Percentiles rank a stretch among this genome's conserved stretches.
phyloP scores from a whole-genome alignment of 768 basidiomycete species.

The Tulasnella sp. region DNA sequence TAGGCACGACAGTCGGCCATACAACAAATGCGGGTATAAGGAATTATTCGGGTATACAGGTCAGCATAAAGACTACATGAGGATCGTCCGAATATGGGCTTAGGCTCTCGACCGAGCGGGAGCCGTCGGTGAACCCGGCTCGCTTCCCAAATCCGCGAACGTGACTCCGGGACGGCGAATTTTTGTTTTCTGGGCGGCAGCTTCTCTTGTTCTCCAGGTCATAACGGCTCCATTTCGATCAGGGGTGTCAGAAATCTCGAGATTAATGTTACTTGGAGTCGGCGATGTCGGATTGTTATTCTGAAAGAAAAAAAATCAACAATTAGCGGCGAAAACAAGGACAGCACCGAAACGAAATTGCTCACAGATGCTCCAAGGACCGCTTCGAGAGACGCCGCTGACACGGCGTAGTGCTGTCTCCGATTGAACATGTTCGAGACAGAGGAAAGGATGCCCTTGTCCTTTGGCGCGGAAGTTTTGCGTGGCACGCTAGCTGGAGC shows the following conservation, averaged over 20 bases:
- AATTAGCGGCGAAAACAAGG: not conserved
- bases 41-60: not conserved
- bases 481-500: not conserved
- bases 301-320: not conserved
- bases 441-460: conserved; percentile 21
- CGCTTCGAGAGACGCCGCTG: conserved; percentile 22
- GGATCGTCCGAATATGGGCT: not conserved
- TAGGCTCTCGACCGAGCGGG: conserved; percentile 1
- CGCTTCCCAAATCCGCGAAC: conserved; percentile 16
- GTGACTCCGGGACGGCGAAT: conserved; percentile 18
- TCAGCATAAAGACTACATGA: conserved; percentile 1
- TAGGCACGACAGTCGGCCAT: not conserved
- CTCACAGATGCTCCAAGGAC: conserved; percentile 23
- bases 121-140: conserved; percentile 20
- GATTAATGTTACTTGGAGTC: conserved; percentile 1
- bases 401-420: conserved; percentile 11
- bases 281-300: conserved; percentile 13
- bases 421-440: not conserved
- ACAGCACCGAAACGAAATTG: not conserved
- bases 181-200: not conserved
- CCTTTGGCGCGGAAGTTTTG: not conserved
- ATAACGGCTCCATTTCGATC: conserved; percentile 10
- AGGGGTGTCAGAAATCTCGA: not conserved
- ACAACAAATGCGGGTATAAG: not conserved
- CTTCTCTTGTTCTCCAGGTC: conserved; percentile 8